Conservation (phyloP, 2,329 filamentous ascomycete species). For the Fusarium cyanostomum region DNA sequence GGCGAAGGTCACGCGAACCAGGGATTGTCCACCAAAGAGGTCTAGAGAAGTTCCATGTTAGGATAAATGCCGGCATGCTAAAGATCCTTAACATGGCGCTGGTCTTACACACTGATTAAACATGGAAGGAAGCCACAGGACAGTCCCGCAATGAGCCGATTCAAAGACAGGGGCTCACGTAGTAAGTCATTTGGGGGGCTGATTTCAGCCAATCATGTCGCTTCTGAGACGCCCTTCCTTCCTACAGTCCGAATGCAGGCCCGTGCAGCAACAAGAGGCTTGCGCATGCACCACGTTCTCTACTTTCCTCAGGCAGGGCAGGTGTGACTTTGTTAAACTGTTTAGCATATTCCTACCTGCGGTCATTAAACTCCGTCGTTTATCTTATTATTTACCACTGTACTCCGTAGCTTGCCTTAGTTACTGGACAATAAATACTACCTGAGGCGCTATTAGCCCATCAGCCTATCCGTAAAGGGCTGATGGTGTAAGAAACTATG, state of each 20-base stretch:
- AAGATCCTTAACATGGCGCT: constrained; percentile 1
- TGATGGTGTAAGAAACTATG: too few species aligned
- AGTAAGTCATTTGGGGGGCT: constrained; percentile 34
- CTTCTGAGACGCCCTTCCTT: constrained; percentile 21
- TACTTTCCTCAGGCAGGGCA: not conserved
- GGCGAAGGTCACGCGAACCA: not conserved
- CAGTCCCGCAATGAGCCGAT: constrained; percentile 25
- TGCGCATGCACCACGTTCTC: constrained; percentile 34
- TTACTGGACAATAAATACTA: too few species aligned
- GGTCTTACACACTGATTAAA: not conserved
- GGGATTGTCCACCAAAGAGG: not conserved
- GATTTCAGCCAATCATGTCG: constrained; percentile 29
- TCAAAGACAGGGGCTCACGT: constrained; percentile 12
- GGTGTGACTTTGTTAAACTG: constrained; percentile 8
- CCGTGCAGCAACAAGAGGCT: constrained; percentile 24
- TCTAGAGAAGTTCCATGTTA: not conserved
- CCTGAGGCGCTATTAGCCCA: too few species aligned
- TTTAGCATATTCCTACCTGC: not conserved
- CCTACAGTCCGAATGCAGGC: constrained; percentile 25
- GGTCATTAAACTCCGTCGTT: not conserved
- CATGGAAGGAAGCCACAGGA: too few species aligned
- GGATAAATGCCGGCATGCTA: not conserved
- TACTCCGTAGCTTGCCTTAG: too few species aligned
- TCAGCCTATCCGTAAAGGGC: too few species aligned
- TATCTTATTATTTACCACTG: too few species aligned